Base-by-base conservation (phyloP, 2,329 filamentous ascomycete genomes). In the Pyrenophora tritici-repentis region DNA sequence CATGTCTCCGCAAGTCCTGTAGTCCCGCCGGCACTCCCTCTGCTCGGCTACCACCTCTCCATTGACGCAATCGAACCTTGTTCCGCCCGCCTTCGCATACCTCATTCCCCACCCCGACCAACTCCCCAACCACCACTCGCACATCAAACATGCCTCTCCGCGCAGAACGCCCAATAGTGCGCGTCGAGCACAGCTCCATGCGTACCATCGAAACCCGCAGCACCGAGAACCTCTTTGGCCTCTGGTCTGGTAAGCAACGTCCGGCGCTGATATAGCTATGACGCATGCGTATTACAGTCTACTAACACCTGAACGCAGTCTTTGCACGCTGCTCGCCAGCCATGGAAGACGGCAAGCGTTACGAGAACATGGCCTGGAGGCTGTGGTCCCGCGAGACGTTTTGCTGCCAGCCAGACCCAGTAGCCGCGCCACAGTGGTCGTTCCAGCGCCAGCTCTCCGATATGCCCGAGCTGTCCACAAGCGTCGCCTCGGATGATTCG, bases 271-370 rank as follows among this genome's bases (percentile, higher is more conserved):
- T 17, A 32, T 12, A 29, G 22, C 20, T 49, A 46, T 37, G 17
- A 14, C 40, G 32, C 18, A 18, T 18, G 42, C 14, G 20, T 33
- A 36, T 18, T 39, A 41, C 36, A 18, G 36, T 12, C 42, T 18
- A 38, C 68, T 74, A 63, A 72, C 60, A 40, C 36, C 34, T 46
- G 9, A 33, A 26, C 53, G 35, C 70, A 94, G 91, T 97, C 54
- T 97, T 97, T 72, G 93, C 91, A 43, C 90, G 91, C 77, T 96
- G 93, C 75, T 91, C 91, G 70, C 90, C 94, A 69, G 94, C 92
- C 44, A 88, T 97, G 73, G 90, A 96, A 72, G 89, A 97, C 75
- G 94, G 94, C 50, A 86, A 90, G 70, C 83, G 94, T 68, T 81
- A 97, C 71, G 94, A 97, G 74, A 97, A 99, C 78, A 81, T 99